Conservation (phyloP, 768 basidiomycete species). For the Tulasnella sp. region DNA sequence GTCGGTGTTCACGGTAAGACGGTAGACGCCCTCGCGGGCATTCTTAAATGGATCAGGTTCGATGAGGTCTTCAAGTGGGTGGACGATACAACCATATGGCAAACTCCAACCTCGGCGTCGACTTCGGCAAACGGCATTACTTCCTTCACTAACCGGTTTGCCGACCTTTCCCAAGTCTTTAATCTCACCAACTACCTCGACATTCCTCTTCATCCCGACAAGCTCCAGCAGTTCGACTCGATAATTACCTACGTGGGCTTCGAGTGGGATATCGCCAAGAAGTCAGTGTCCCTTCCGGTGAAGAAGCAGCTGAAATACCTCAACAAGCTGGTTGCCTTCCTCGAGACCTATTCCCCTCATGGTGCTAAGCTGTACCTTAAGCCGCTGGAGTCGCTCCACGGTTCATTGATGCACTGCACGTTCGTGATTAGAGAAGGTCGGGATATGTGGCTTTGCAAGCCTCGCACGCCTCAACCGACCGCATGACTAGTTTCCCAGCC, state of each 20-base stretch:
- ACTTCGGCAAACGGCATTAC: too few relatives aligned
- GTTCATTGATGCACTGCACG: slow-evolving; percentile 38
- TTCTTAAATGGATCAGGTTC: slow-evolving; percentile 25
- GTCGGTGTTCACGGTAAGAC: slow-evolving; percentile 39
- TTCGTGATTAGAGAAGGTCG: slow-evolving; percentile 9
- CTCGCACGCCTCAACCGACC: too few relatives aligned
- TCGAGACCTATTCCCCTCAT: slow-evolving; percentile 40
- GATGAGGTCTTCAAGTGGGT: slow-evolving; percentile 41
- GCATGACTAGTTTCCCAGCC: too few relatives aligned
- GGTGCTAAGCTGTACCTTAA: background rate
- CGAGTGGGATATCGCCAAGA: background rate
- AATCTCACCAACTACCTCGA: background rate
- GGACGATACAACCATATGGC: slow-evolving; percentile 42
- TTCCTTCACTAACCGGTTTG: background rate
- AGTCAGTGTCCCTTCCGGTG: background rate
- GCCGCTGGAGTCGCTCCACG: slow-evolving; percentile 37
- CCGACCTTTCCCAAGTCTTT: background rate
- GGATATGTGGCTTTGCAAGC: too few relatives aligned
- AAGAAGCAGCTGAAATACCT: slow-evolving; percentile 8
- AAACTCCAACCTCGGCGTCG: background rate
- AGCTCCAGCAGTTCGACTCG: background rate
- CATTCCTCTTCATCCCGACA: slow-evolving; percentile 12
- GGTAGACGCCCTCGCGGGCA: slow-evolving; percentile 35
- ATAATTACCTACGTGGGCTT: background rate
- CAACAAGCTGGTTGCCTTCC: background rate